Evolutionary conservation across 2,329 filamentous ascomycete species (phyloP).

Genomic region (Thelonectria blattea): DNA sequence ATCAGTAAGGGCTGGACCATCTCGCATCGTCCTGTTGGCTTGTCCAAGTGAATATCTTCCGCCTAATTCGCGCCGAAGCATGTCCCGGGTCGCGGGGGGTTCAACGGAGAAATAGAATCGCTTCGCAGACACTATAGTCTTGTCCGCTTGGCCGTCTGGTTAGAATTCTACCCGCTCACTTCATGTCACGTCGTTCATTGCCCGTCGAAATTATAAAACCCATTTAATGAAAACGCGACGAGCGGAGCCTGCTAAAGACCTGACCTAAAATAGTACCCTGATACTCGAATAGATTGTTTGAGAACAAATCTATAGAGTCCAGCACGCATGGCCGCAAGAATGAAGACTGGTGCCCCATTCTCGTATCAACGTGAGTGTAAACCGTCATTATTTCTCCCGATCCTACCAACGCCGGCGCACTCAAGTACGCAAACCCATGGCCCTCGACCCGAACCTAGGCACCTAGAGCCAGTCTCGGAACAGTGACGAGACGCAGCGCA

Average conservation of each 20-base stretch:
- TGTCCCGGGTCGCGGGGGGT: background rate
- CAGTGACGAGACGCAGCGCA: background rate
- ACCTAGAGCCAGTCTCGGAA: background rate
- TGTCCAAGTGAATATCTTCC: slow-evolving; percentile 4
- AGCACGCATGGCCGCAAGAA: background rate
- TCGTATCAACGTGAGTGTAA: slow-evolving; percentile 25
- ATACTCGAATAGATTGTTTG: slow-evolving; percentile 17
- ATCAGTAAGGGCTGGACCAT: slow-evolving; percentile 33
- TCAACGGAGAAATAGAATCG: background rate
- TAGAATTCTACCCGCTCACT: background rate
- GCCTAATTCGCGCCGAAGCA: slow-evolving; percentile 3
- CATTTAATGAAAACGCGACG: slow-evolving; percentile 8
- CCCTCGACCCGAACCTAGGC: background rate
- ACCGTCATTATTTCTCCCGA: slow-evolving; percentile 28
- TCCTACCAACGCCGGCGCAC: slow-evolving; percentile 35
- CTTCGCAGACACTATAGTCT: background rate
- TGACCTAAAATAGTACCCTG: slow-evolving; percentile 12
- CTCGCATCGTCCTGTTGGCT: slow-evolving; percentile 23
- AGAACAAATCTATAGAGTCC: slow-evolving; percentile 13
- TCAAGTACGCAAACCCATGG: slow-evolving; percentile 9
- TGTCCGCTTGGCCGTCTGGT: background rate
- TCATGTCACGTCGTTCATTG: background rate
- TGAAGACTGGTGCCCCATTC: slow-evolving; percentile 11
- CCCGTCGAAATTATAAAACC: background rate
- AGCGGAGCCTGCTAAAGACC: background rate